Evolutionary conservation across 208 protist genomes (phyloP).

Genomic region (Leishmania guyanensis): DNA sequence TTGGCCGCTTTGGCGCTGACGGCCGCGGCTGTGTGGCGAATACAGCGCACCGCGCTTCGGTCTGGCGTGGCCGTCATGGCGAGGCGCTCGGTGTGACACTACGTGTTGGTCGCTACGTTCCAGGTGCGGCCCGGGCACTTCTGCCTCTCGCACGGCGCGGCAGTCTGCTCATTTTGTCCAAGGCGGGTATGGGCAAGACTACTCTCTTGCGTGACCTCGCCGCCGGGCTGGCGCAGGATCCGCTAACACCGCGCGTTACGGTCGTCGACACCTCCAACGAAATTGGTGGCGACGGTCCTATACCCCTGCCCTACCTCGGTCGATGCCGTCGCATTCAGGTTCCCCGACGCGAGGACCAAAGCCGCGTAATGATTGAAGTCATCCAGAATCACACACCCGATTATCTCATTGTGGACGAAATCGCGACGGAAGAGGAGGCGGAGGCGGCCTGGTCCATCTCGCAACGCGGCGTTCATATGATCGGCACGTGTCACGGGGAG

Average conservation of each 20-base stretch:
- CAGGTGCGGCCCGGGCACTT: conserved; percentile 63
- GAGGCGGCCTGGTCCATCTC: conserved; percentile 86
- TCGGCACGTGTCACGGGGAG: conserved; percentile 93
- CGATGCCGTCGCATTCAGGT: conserved; percentile 91
- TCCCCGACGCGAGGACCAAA: conserved; percentile 60
- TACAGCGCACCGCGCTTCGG: conserved; percentile 77
- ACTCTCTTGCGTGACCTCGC: conserved; percentile 92
- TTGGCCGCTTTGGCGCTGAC: conserved; percentile 77
- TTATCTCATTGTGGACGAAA: conserved; percentile 94
- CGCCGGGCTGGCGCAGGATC: conserved; percentile 58
- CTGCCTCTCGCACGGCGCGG: conserved; percentile 57
- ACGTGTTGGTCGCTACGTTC: conserved; percentile 82
- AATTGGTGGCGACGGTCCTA: conserved; percentile 90
- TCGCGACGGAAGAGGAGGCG: conserved; percentile 74
- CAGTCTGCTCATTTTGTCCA: conserved; percentile 90
- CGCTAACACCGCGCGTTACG: conserved; percentile 58
- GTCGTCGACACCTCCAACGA: conserved; percentile 96
- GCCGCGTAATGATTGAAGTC: conserved; percentile 84
- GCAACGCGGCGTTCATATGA: conserved; percentile 85
- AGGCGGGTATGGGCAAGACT: conserved; percentile 94
- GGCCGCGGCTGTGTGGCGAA: conserved; percentile 70
- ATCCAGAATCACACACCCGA: conserved; percentile 95
- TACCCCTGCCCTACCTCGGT: conserved; percentile 88
- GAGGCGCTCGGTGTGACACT: conserved; percentile 88
- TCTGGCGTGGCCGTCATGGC: conserved; percentile 71